Evolutionary conservation across 176 grass and related monocot genomes (phyloP).

Genomic region (Oryza nivara): DNA sequence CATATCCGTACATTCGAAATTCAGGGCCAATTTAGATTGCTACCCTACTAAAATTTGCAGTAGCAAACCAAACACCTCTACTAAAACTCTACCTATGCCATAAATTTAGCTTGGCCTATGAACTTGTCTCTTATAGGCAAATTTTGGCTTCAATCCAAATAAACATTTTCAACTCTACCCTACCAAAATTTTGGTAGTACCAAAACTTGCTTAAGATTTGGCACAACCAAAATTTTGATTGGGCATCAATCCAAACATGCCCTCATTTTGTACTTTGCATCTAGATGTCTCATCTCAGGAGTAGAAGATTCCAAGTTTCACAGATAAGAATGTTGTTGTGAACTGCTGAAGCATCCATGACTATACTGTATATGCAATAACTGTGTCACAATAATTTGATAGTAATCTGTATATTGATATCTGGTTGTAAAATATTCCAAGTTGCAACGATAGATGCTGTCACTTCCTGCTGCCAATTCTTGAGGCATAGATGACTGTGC

Average conservation of each 20-base stretch:
- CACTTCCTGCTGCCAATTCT: not conserved
- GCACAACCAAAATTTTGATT: too few relatives aligned
- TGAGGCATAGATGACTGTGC: not conserved
- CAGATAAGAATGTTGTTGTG: not conserved
- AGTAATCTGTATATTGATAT: not conserved
- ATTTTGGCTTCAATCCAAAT: too few relatives aligned
- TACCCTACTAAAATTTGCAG: too few relatives aligned
- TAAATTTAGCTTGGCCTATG: too few relatives aligned
- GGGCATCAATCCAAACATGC: too few relatives aligned
- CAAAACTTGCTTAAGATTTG: too few relatives aligned
- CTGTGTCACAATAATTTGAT: not conserved
- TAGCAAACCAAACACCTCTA: too few relatives aligned
- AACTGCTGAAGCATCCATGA: not conserved
- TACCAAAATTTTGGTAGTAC: too few relatives aligned
- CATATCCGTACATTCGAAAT: not conserved
- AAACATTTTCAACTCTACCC: too few relatives aligned
- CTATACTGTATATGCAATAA: not conserved
- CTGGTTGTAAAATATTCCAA: not conserved
- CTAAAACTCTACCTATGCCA: too few relatives aligned
- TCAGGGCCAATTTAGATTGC: too few relatives aligned
- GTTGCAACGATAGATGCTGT: not conserved
- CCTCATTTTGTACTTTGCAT: not conserved
- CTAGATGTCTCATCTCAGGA: not conserved
- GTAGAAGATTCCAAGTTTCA: not conserved
- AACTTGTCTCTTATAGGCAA: too few relatives aligned